These are phyloP conservation scores for Globisporangium splendens DNA, from an alignment of 352 stramenopile species.

Conservation along the genomic window DNA sequence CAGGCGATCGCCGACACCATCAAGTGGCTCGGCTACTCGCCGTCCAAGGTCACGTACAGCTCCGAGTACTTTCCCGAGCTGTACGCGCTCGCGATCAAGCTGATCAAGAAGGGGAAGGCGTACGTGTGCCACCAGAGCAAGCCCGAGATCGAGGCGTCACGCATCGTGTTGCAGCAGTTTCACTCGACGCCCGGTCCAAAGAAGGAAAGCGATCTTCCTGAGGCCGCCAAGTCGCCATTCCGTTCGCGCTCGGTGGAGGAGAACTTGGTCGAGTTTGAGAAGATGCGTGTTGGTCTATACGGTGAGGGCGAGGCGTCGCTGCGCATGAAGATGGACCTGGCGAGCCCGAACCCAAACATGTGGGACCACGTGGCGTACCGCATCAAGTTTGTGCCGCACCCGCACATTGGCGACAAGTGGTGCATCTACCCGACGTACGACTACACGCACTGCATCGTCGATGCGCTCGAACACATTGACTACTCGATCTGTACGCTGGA, in stretches of 20 bases:
- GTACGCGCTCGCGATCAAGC: slow-evolving; percentile 95
- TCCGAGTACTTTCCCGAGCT: slow-evolving; percentile 98
- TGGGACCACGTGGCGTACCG: slow-evolving; percentile 97
- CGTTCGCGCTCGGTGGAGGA: slow-evolving; percentile 92
- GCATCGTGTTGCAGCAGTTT: slow-evolving; percentile 69
- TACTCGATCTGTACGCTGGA: slow-evolving; percentile 99
- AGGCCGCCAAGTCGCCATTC: slow-evolving; percentile 84
- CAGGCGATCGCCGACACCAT: slow-evolving; percentile 95
- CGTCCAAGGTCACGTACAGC: slow-evolving; percentile 94
- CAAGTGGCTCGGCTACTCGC: slow-evolving; percentile 95
- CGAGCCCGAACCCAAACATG: slow-evolving; percentile 98
- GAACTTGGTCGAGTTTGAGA: slow-evolving; percentile 96
- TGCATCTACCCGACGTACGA: slow-evolving; percentile 99
- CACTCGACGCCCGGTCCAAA: slow-evolving; percentile 56
- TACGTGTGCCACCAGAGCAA: slow-evolving; percentile 95
- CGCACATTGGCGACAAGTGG: slow-evolving; percentile 96
- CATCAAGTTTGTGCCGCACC: slow-evolving; percentile 98
- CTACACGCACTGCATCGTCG: slow-evolving; percentile 98
- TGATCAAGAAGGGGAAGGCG: slow-evolving; percentile 94
- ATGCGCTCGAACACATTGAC: slow-evolving; percentile 98
- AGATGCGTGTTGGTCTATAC: slow-evolving; percentile 95
- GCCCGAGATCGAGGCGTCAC: slow-evolving; percentile 75
- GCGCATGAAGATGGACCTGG: slow-evolving; percentile 98
- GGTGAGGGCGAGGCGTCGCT: slow-evolving; percentile 89
- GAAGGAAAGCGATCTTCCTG: slow-evolving; percentile 46